Percentiles rank a stretch among this genome's conserved stretches.
These are phyloP conservation scores for Bruguiera gymnorhiza DNA, from an alignment of 345 rosid species.

Conservation along the genomic window DNA sequence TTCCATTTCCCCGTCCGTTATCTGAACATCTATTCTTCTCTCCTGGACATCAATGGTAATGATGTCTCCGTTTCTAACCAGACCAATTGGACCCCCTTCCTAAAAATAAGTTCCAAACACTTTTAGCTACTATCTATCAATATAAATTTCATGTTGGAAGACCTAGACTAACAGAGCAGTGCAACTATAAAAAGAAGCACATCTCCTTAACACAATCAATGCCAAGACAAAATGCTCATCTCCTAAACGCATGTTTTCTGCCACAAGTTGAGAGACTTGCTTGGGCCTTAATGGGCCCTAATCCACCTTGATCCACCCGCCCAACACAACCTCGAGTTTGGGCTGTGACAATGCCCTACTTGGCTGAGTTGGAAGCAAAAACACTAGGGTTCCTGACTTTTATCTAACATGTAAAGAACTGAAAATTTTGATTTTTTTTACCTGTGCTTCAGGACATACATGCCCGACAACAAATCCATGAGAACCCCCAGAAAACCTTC, in stretches of 20 bases:
- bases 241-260: too few relatives aligned
- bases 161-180: too few relatives aligned
- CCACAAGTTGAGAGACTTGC: too few relatives aligned
- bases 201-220: too few relatives aligned
- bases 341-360: not conserved
- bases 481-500: slow-evolving; percentile 97
- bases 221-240: too few relatives aligned
- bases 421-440: slow-evolving; percentile 2
- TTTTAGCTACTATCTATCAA: not conserved
- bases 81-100: slow-evolving; percentile 99
- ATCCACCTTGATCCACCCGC: too few relatives aligned
- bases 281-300: too few relatives aligned
- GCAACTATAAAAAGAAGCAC: too few relatives aligned
- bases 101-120: slow-evolving; percentile 21
- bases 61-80: slow-evolving; percentile 69
- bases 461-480: slow-evolving; percentile 99
- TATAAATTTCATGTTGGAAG: too few relatives aligned
- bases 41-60: slow-evolving; percentile 69
- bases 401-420: not conserved
- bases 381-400: not conserved
- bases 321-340: too few relatives aligned
- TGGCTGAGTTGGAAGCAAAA: not conserved
- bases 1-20: slow-evolving; percentile 57
- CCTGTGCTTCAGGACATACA: slow-evolving; percentile 98
- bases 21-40: slow-evolving; percentile 65